phyloP scores from a whole-genome alignment of 192 early-diverging fungal species.

The Coemansia interrupta region DNA sequence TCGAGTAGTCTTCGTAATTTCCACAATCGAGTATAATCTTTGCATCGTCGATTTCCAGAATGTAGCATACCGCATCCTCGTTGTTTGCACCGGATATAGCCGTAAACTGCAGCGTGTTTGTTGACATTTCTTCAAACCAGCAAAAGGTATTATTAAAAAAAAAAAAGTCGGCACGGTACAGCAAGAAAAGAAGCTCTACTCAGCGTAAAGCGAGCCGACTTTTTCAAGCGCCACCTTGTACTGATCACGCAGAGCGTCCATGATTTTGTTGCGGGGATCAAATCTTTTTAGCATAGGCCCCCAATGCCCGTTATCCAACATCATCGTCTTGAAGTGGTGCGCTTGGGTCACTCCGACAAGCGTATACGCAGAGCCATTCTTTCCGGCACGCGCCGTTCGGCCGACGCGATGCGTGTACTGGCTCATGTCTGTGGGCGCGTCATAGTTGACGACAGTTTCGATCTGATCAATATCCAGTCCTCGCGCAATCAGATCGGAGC shows the following conservation, averaged over 20 bases:
- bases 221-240: slow-evolving; percentile 33
- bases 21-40: slow-evolving; percentile 94
- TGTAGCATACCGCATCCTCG: slow-evolving; percentile 83
- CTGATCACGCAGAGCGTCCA: slow-evolving; percentile 32
- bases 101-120: slow-evolving; percentile 71
- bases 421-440: slow-evolving; percentile 75
- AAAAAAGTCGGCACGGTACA: no score
- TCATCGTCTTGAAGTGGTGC: slow-evolving; percentile 70
- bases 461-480: slow-evolving; percentile 86
- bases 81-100: slow-evolving; percentile 81
- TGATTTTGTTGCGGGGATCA: slow-evolving; percentile 49
- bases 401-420: slow-evolving; percentile 93
- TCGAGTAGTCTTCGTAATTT: slow-evolving; percentile 75
- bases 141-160: background rate
- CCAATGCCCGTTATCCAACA: slow-evolving; percentile 62
- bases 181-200: slow-evolving; percentile 7
- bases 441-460: slow-evolving; percentile 79
- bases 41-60: slow-evolving; percentile 91
- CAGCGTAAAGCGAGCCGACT: slow-evolving; percentile 21
- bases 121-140: slow-evolving; percentile 18
- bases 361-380: slow-evolving; percentile 74
- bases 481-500: slow-evolving; percentile 84
- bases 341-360: slow-evolving; percentile 67
- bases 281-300: slow-evolving; percentile 53
- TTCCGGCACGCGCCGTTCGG: slow-evolving; percentile 84